Base-by-base conservation (phyloP, 805 yeast species). In the Metschnikowia hibisci region DNA sequence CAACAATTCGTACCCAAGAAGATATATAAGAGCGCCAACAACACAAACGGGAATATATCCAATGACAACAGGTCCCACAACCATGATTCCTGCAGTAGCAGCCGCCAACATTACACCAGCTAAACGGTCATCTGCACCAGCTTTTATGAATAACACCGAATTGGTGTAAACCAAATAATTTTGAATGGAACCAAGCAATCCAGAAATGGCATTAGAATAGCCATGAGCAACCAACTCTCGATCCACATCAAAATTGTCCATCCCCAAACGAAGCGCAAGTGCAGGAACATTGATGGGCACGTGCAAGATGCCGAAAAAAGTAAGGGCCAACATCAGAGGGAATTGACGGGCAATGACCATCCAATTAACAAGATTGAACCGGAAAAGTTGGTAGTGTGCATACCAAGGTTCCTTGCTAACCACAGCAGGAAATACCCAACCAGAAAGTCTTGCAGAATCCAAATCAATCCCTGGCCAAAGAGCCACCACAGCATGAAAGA, bases 201-300 rank as follows among this genome's bases (percentile, higher is more conserved):
- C 99, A 37, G 96, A 84, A 6, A 93, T 54, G 9, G 84, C 81
- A 60, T 93, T 93, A 4, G 96, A 87, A 47, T 84, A 76, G 3
- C 99, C 99, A 64, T 93, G 99, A 0, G 97, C 97, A 26, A 91
- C 83, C 45, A 93, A 74, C 64, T 93, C 99, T 45, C 90, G 75
- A 62, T 93, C 96, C 32, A 93, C 96, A 60, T 90, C 95, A 52
- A 86, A 79, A 44, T 82, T 82, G 62, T 86, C 93, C 76, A 86
- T 83, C 3, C 87, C 87, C 1, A 87, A 77, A 5, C 96, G 84
- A 13, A 90, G 93, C 0, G 98, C 97, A 36, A 93, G 72, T 0
- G 99, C 98, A 1, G 99, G 99, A 11, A 93, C 97, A 60, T 93
- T 93, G 47, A 93, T 93, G 4, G 99, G 99, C 9, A 93, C 99